phyloP scores from a whole-genome alignment of 306 rosid species.

The Ormosia emarginata region DNA sequence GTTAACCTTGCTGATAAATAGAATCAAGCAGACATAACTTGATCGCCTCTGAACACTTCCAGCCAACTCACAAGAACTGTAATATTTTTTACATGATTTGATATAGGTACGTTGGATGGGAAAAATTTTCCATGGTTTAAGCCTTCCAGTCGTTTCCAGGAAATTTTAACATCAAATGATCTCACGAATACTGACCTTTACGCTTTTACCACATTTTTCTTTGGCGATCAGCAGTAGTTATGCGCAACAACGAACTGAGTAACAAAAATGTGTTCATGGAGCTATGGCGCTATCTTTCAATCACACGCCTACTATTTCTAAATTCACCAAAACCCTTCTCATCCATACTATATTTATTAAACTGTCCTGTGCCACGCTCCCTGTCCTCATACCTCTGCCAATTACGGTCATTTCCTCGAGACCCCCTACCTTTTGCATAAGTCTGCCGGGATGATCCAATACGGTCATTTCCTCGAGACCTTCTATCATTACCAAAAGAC shows the following conservation, averaged over 20 bases:
- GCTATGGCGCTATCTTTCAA: constrained; percentile 56
- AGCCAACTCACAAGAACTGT: background rate
- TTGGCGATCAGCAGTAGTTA: background rate
- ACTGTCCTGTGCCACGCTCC: constrained; percentile 18
- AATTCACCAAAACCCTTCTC: constrained; percentile 45
- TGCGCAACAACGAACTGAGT: background rate
- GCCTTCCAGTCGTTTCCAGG: background rate
- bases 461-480: constrained; percentile 22
- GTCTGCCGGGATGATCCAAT: constrained; percentile 22
- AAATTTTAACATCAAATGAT: background rate
- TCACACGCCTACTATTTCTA: constrained; percentile 72
- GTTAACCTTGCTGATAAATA: background rate
- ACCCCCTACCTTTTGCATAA: constrained; percentile 27
- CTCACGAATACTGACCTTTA: background rate
- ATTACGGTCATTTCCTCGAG: constrained; percentile 22
- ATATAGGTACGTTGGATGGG: background rate
- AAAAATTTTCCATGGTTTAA: background rate
- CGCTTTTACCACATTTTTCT: background rate
- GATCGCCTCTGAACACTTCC: background rate
- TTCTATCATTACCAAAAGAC: constrained; percentile 23
- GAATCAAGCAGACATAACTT: background rate
- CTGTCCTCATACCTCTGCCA: constrained; percentile 32
- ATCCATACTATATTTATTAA: constrained; percentile 31
- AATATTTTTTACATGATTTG: background rate
- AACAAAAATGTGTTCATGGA: background rate